These are phyloP conservation scores for Yarrowia sp. DNA, from an alignment of 805 yeast genomes.

Conservation along the genomic window DNA sequence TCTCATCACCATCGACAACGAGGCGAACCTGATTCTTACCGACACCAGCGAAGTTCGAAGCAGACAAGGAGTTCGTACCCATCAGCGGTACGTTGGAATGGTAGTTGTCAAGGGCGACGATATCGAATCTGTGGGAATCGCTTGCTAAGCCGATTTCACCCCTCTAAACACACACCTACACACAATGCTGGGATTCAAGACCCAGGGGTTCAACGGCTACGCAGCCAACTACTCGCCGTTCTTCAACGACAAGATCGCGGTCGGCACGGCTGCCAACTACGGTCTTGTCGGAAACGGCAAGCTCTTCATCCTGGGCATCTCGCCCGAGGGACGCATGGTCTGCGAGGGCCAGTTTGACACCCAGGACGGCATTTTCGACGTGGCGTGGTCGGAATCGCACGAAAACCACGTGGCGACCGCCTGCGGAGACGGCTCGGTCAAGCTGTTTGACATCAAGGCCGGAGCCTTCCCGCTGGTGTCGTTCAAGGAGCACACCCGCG, in stretches of 20 bases:
- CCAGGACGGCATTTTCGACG: conserved; percentile 87
- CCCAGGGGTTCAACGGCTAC: conserved; percentile 82
- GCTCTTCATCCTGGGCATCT: conserved; percentile 65
- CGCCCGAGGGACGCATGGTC: conserved; percentile 55
- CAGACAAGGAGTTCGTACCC: conserved; percentile 29
- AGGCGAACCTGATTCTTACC: conserved; percentile 38
- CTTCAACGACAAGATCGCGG: conserved; percentile 84
- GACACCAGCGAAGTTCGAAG: conserved; percentile 38
- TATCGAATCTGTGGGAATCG: conserved; percentile 33
- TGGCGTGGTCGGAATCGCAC: conserved; percentile 86
- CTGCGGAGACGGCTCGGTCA: conserved; percentile 86
- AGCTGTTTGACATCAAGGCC: conserved; percentile 68
- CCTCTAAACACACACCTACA: no score
- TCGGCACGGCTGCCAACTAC: conserved; percentile 86
- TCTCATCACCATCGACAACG: conserved; percentile 36
- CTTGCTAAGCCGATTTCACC: conserved; percentile 22
- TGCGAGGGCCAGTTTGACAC: conserved; percentile 59
- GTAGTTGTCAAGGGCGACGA: conserved; percentile 38
- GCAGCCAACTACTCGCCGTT: conserved; percentile 88
- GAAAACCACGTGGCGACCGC: conserved; percentile 83
- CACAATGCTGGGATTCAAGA: conserved; percentile 66
- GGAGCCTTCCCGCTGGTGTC: conserved; percentile 35
- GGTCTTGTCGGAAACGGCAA: conserved; percentile 95
- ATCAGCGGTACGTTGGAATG: conserved; percentile 38
- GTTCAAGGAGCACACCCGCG: conserved; percentile 67